Percentiles rank a stretch among this genome's conserved stretches.
Evolutionary conservation across 192 early-diverging fungal genomes (phyloP).

Genomic region (Mortierella antarctica): DNA sequence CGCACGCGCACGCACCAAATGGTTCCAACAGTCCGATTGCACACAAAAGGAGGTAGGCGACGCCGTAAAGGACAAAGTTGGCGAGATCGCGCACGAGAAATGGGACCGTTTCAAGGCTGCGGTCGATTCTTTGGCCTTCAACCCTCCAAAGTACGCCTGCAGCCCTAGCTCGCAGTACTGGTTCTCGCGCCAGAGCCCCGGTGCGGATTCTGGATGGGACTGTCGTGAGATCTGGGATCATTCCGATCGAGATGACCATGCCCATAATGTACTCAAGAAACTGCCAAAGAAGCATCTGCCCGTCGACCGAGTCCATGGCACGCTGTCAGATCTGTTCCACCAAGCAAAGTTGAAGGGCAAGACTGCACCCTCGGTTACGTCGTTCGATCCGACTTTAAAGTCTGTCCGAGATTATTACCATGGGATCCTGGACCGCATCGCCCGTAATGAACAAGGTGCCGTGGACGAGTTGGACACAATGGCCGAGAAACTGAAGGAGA

Average conservation of each 20-base stretch:
- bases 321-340: slow-evolving; percentile 8
- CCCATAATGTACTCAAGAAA: slow-evolving; percentile 12
- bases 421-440: slow-evolving; percentile 19
- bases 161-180: slow-evolving; percentile 45
- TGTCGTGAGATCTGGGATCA: slow-evolving; percentile 52
- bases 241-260: slow-evolving; percentile 10
- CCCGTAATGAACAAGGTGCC: slow-evolving; percentile 20
- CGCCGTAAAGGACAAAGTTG: not conserved
- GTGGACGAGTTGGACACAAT: slow-evolving; percentile 31
- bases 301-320: slow-evolving; percentile 24
- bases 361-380: slow-evolving; percentile 24
- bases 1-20: slow-evolving; percentile 28
- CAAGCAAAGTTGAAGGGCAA: slow-evolving; percentile 35
- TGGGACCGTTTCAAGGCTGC: slow-evolving; percentile 51
- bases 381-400: slow-evolving; percentile 32
- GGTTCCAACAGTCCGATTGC: slow-evolving; percentile 34
- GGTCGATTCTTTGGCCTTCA: slow-evolving; percentile 41
- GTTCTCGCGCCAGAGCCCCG: slow-evolving; percentile 38
- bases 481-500: slow-evolving; percentile 26
- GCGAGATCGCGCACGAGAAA: slow-evolving; percentile 28
- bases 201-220: slow-evolving; percentile 42
- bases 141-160: slow-evolving; percentile 47
- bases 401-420: slow-evolving; percentile 36
- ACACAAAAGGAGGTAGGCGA: slow-evolving; percentile 35
- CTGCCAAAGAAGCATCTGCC: slow-evolving; percentile 38